A percentile compares a stretch with the other conserved stretches of the same genome.
phyloP scores from a whole-genome alignment of 768 basidiomycete species.

The Pleurotus tuber-regium region DNA sequence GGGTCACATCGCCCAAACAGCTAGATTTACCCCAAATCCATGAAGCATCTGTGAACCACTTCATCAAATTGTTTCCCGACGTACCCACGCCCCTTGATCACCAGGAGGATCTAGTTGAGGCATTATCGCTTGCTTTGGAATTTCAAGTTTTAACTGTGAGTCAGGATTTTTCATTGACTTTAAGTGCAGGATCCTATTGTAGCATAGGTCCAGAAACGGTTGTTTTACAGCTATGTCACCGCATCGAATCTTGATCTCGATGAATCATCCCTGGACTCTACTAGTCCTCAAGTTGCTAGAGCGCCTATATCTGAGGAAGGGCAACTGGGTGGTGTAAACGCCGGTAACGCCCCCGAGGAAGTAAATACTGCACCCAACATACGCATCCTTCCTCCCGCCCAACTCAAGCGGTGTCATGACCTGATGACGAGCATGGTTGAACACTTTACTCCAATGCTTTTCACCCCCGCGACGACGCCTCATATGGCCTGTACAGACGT shows the following conservation, averaged over 20 bases:
- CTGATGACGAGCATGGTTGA: slow-evolving; percentile 56
- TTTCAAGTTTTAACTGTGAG: slow-evolving; percentile 51
- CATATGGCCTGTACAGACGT: slow-evolving; percentile 77
- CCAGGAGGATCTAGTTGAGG: slow-evolving; percentile 44
- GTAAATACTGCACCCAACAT: not conserved
- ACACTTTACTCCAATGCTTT: slow-evolving; percentile 70
- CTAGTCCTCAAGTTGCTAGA: slow-evolving; percentile 8
- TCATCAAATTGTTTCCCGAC: slow-evolving; percentile 49
- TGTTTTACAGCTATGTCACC: slow-evolving; percentile 64
- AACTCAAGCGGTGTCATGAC: slow-evolving; percentile 39
- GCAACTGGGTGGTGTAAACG: not conserved
- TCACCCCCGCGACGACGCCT: slow-evolving; percentile 64
- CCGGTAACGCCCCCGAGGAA: not conserved
- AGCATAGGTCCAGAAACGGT: slow-evolving; percentile 53
- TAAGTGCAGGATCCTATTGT: not conserved
- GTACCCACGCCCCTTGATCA: slow-evolving; percentile 44
- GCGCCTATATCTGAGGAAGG: slow-evolving; percentile 9
- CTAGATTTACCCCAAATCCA: slow-evolving; percentile 59
- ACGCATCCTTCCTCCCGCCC: slow-evolving; percentile 7
- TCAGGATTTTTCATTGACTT: slow-evolving; percentile 10
- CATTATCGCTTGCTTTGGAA: slow-evolving; percentile 46
- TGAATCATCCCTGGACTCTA: too few species aligned
- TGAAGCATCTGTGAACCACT: slow-evolving; percentile 34
- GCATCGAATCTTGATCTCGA: slow-evolving; percentile 52
- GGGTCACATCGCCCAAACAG: slow-evolving; percentile 51